Evolutionary conservation across 345 rosid species (phyloP).

Genomic region (Populus deltoides): DNA sequence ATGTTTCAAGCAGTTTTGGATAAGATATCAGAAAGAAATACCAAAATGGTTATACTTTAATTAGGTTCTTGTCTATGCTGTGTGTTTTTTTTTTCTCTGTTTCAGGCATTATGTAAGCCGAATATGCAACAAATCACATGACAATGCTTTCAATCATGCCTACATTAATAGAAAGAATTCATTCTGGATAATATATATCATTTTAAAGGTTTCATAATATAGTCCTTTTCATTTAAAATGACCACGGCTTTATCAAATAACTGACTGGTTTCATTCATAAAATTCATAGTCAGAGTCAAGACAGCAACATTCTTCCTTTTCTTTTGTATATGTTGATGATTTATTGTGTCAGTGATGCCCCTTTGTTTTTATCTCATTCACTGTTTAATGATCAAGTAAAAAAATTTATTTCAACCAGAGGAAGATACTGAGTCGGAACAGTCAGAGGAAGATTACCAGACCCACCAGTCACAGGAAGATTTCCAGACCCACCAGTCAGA

Average conservation of each 20-base stretch:
- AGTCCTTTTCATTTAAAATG: neutral
- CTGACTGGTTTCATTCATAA: neutral
- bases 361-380: neutral
- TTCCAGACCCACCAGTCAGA: neutral
- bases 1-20: neutral
- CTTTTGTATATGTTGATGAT: neutral
- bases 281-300: neutral
- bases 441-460: constrained; percentile 6
- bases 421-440: constrained; percentile 36
- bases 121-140: neutral
- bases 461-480: constrained; percentile 24
- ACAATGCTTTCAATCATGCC: neutral
- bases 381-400: neutral
- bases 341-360: neutral
- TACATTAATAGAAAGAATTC: neutral
- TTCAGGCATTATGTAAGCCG: neutral
- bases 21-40: neutral
- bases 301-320: neutral
- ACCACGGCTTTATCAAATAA: neutral
- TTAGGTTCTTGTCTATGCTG: neutral
- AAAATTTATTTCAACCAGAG: constrained; percentile 12
- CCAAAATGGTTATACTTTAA: neutral
- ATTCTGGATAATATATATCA: neutral
- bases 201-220: neutral
- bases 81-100: neutral